These are phyloP conservation scores for Trichosporon inkin DNA, from an alignment of 1,284 basidiomycete species.

Conservation along the genomic window DNA sequence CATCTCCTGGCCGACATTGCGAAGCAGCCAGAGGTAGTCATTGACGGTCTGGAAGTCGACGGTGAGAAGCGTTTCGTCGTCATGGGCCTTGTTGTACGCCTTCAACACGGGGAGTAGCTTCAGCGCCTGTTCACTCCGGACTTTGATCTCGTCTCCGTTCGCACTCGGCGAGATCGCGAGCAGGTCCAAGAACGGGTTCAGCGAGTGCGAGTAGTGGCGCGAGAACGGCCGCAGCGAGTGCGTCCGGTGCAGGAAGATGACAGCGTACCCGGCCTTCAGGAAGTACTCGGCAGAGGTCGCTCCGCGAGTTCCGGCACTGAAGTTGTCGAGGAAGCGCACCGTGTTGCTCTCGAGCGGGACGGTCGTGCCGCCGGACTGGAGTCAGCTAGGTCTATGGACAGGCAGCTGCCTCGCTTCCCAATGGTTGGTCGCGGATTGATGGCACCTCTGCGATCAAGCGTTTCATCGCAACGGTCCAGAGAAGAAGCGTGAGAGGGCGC, in stretches of 20 bases:
- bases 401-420: not conserved
- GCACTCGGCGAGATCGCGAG: slow-evolving; percentile 59
- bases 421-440: too few species aligned
- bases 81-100: slow-evolving; percentile 75
- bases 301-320: slow-evolving; percentile 94
- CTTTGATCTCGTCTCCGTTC: slow-evolving; percentile 45
- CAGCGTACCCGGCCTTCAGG: slow-evolving; percentile 83
- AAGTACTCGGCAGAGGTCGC: slow-evolving; percentile 98
- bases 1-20: slow-evolving; percentile 65
- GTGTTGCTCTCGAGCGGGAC: slow-evolving; percentile 94
- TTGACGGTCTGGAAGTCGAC: slow-evolving; percentile 91
- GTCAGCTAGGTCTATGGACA: slow-evolving; percentile 13
- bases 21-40: slow-evolving; percentile 90
- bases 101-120: slow-evolving; percentile 69
- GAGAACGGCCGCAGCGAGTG: slow-evolving; percentile 96
- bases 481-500: too few species aligned
- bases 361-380: slow-evolving; percentile 88
- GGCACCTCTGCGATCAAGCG: too few species aligned
- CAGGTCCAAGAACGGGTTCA: slow-evolving; percentile 95
- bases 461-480: too few species aligned
- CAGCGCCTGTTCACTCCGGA: slow-evolving; percentile 59
- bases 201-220: slow-evolving; percentile 93
- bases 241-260: slow-evolving; percentile 96
- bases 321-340: slow-evolving; percentile 98
- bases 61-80: slow-evolving; percentile 69